Evolutionary conservation across 1,284 basidiomycete genomes (phyloP).

Genomic region (Fomitopsis pinicola): DNA sequence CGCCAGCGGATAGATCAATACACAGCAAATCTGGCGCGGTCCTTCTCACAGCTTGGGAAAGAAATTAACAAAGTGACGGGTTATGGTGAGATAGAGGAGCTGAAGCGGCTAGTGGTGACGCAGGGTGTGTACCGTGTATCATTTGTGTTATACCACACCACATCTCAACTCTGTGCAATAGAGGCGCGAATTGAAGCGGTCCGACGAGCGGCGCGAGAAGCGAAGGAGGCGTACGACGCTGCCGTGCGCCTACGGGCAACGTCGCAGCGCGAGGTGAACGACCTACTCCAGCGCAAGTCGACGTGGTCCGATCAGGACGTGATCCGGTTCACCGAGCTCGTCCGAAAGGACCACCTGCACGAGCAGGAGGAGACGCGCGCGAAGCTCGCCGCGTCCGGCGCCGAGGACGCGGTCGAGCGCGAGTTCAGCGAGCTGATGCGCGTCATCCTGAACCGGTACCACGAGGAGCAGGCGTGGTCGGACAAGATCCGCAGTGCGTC

Average conservation of each 20-base stretch:
- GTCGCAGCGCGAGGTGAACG: slow-evolving; percentile 87
- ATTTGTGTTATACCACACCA: background rate
- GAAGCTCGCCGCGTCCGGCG: slow-evolving; percentile 57
- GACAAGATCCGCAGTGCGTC: slow-evolving; percentile 94
- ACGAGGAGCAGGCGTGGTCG: slow-evolving; percentile 97
- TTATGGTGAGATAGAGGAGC: slow-evolving; percentile 82
- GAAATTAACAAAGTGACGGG: slow-evolving; percentile 85
- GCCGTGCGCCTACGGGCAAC: slow-evolving; percentile 73
- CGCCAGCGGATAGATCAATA: slow-evolving; percentile 54
- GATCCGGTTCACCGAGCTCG: slow-evolving; percentile 77
- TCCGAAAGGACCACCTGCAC: slow-evolving; percentile 81
- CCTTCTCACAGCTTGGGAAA: slow-evolving; percentile 68
- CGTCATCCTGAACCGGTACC: slow-evolving; percentile 83
- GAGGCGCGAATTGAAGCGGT: slow-evolving; percentile 61
- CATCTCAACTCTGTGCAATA: slow-evolving; percentile 25
- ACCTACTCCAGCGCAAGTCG: slow-evolving; percentile 87
- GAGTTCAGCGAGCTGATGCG: slow-evolving; percentile 86
- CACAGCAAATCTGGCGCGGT: slow-evolving; percentile 48
- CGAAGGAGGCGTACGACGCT: slow-evolving; percentile 72
- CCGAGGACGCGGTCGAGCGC: slow-evolving; percentile 77
- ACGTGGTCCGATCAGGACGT: slow-evolving; percentile 84
- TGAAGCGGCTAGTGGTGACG: slow-evolving; percentile 76
- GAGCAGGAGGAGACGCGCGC: slow-evolving; percentile 74
- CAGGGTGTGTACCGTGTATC: slow-evolving; percentile 59
- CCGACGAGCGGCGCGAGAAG: slow-evolving; percentile 55